Evolutionary conservation across 2,329 filamentous ascomycete genomes (phyloP).

Genomic region (Arthroderma sp.): DNA sequence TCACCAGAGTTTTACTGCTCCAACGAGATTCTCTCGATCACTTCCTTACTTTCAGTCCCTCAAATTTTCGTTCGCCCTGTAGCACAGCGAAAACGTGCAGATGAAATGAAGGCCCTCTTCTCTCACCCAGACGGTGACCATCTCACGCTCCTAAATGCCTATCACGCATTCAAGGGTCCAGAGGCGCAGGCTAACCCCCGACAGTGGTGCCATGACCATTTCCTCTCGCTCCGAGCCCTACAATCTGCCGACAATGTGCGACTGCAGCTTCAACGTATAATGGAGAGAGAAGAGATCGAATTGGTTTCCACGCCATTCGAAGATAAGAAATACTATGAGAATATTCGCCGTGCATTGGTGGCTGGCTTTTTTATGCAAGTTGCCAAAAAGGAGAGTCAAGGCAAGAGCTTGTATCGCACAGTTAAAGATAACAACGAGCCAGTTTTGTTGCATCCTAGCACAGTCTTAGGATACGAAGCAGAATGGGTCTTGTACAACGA

Average conservation of each 20-base stretch:
- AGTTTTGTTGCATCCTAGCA: conserved; percentile 86
- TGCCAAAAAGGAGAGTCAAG: conserved; percentile 77
- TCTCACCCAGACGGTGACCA: conserved; percentile 90
- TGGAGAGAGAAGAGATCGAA: conserved; percentile 82
- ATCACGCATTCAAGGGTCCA: conserved; percentile 85
- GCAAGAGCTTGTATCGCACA: conserved; percentile 77
- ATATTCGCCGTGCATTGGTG: conserved; percentile 84
- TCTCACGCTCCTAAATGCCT: conserved; percentile 89
- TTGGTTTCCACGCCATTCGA: conserved; percentile 81
- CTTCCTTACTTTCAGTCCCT: conserved; percentile 83
- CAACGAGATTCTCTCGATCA: conserved; percentile 94
- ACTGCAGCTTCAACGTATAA: conserved; percentile 81
- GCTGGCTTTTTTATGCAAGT: conserved; percentile 99
- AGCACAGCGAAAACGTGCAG: conserved; percentile 73
- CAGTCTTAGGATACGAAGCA: conserved; percentile 72
- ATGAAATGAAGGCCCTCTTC: conserved; percentile 95
- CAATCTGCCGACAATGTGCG: conserved; percentile 92
- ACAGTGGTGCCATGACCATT: conserved; percentile 95
- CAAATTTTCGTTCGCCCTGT: conserved; percentile 86
- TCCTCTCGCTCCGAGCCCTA: conserved; percentile 76
- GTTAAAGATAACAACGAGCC: conserved; percentile 85
- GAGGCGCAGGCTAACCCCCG: conserved; percentile 60
- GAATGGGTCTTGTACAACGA: conserved; percentile 99
- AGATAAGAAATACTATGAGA: conserved; percentile 95
- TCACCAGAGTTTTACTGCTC: conserved; percentile 98